Conservation (phyloP, 2,329 filamentous ascomycete species). For the Seiridium unicorne region DNA sequence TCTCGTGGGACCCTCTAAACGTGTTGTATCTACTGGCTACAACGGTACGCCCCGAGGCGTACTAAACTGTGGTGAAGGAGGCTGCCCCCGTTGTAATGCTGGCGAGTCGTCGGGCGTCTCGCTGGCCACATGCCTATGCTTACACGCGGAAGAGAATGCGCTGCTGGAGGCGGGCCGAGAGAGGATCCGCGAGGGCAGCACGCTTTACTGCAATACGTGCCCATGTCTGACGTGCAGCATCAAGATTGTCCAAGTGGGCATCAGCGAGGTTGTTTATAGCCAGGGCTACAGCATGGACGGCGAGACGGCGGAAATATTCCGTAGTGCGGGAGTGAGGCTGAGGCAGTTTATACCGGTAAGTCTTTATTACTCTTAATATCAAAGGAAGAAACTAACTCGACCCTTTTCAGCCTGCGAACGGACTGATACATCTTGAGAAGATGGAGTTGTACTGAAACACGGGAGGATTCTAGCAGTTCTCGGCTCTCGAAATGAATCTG, state of each 20-base stretch:
- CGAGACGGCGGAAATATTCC: constrained; percentile 77
- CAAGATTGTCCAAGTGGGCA: constrained; percentile 96
- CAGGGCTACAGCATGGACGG: constrained; percentile 94
- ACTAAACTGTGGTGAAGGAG: constrained; percentile 88
- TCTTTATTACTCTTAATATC: constrained; percentile 19
- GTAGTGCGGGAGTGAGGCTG: constrained; percentile 78
- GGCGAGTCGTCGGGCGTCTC: constrained; percentile 68
- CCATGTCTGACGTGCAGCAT: constrained; percentile 97
- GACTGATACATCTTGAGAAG: constrained; percentile 51
- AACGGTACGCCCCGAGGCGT: constrained; percentile 94
- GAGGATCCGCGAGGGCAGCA: constrained; percentile 76
- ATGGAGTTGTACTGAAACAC: constrained; percentile 17
- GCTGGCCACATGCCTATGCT: constrained; percentile 84
- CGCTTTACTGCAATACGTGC: constrained; percentile 93
- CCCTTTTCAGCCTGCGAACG: constrained; percentile 45
- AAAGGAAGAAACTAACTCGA: background rate
- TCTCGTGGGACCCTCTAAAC: constrained; percentile 73
- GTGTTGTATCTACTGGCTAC: constrained; percentile 94
- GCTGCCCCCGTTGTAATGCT: constrained; percentile 83
- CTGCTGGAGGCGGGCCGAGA: constrained; percentile 91
- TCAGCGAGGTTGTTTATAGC: constrained; percentile 91
- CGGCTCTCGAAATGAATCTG: too few species aligned
- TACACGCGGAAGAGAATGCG: constrained; percentile 98
- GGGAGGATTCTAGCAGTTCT: too few species aligned
- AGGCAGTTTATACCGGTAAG: constrained; percentile 84